Conservation (phyloP, 108 stramenopile genomes). For the Skeletonema menzelii region DNA sequence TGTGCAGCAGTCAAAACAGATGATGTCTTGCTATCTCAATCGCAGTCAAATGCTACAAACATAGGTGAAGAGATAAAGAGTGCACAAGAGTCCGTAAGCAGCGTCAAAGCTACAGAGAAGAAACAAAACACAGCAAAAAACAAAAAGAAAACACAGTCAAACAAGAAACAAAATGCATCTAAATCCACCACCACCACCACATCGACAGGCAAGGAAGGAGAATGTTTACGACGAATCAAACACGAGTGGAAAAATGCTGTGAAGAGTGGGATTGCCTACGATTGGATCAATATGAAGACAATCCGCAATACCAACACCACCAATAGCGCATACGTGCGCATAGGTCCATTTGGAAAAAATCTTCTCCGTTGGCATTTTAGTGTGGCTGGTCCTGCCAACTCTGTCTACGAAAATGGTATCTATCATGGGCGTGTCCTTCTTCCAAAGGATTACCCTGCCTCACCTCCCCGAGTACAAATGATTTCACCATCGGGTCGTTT, state of each 20-base stretch:
- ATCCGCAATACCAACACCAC: constrained; percentile 6
- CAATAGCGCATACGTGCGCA: constrained; percentile 41
- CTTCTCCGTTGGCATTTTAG: constrained; percentile 91
- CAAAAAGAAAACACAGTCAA: background rate
- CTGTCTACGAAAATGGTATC: constrained; percentile 71
- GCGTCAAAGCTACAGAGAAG: background rate
- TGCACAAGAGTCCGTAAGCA: background rate
- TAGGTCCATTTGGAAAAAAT: constrained; percentile 79
- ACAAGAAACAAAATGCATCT: background rate
- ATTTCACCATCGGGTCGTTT: constrained; percentile 89
- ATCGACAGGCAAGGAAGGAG: constrained; percentile 30
- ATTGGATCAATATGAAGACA: constrained; percentile 66
- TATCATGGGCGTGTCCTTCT: constrained; percentile 88
- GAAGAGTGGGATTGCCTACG: constrained; percentile 76
- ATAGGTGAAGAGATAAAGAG: background rate
- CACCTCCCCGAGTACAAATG: constrained; percentile 85
- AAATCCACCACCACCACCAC: background rate
- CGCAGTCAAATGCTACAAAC: background rate
- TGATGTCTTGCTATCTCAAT: background rate
- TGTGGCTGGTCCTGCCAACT: constrained; percentile 65
- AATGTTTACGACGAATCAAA: constrained; percentile 70
- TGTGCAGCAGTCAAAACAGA: background rate
- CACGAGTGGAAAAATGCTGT: constrained; percentile 85
- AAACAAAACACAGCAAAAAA: background rate
- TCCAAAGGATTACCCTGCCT: constrained; percentile 82